Conservation (phyloP, 2,329 filamentous ascomycete genomes). For the Coniochaeta sp. region DNA sequence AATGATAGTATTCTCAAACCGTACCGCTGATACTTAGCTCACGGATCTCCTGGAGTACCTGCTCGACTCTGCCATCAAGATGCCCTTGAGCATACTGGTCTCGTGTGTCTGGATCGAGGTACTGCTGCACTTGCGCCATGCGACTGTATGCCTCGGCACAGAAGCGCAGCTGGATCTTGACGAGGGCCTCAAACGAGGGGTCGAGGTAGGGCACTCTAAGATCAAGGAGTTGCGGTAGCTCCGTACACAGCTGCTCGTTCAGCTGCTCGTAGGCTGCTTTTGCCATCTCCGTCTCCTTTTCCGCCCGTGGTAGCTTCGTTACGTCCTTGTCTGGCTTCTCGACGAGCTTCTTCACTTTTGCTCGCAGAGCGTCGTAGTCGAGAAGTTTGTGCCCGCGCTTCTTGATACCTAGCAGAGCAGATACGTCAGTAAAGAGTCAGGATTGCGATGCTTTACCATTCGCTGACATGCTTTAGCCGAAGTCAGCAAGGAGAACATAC, state of each 20-base stretch:
- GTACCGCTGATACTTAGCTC: slow-evolving; percentile 86
- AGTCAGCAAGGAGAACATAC: slow-evolving; percentile 34
- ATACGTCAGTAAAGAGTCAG: background rate
- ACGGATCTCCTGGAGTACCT: slow-evolving; percentile 93
- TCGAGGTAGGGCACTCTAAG: slow-evolving; percentile 95
- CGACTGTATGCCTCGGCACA: slow-evolving; percentile 95
- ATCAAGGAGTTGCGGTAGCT: slow-evolving; percentile 93
- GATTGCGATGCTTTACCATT: background rate
- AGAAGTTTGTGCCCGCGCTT: slow-evolving; percentile 98
- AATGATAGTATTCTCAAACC: slow-evolving; percentile 30
- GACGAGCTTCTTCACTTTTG: slow-evolving; percentile 91
- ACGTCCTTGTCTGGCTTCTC: slow-evolving; percentile 99
- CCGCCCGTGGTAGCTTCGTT: slow-evolving; percentile 88
- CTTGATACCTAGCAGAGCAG: slow-evolving; percentile 63
- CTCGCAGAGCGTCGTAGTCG: slow-evolving; percentile 93
- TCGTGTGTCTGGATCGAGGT: slow-evolving; percentile 88
- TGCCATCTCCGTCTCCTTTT: slow-evolving; percentile 94
- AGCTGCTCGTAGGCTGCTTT: slow-evolving; percentile 90
- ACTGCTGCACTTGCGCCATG: slow-evolving; percentile 99
- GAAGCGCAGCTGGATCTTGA: slow-evolving; percentile 97
- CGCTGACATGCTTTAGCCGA: background rate
- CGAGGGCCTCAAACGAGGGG: slow-evolving; percentile 92
- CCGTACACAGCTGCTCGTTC: slow-evolving; percentile 89
- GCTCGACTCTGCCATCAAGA: slow-evolving; percentile 83
- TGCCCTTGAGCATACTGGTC: slow-evolving; percentile 95